Percentiles rank a stretch among this genome's conserved stretches.
phyloP scores from a whole-genome alignment of 176 grass and related monocot genomes.

The Carex parvula region DNA sequence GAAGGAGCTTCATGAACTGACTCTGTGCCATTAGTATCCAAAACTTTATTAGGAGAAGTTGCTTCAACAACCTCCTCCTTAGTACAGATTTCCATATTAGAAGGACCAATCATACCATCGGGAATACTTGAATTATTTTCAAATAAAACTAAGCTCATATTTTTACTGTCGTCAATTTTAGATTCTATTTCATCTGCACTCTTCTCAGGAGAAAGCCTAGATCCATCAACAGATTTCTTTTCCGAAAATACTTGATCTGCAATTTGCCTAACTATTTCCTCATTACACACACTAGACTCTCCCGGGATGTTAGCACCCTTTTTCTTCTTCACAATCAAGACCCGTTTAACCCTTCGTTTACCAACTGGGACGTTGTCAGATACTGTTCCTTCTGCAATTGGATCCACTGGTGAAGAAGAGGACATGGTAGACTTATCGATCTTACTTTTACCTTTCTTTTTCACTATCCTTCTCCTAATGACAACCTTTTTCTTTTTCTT shows the following conservation, averaged over 20 bases:
- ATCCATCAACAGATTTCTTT: slow-evolving; percentile 27
- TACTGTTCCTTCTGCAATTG: slow-evolving; percentile 34
- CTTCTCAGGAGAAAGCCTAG: slow-evolving; percentile 27
- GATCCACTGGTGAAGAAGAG: slow-evolving; percentile 37
- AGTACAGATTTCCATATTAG: slow-evolving; percentile 3
- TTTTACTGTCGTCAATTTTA: slow-evolving; percentile 54
- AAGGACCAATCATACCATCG: slow-evolving; percentile 18
- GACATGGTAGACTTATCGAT: slow-evolving; percentile 41
- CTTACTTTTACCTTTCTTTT: slow-evolving; percentile 42
- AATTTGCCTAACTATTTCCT: slow-evolving; percentile 37
- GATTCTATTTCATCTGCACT: slow-evolving; percentile 33
- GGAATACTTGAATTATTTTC: slow-evolving; percentile 36
- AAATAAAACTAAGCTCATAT: slow-evolving; percentile 36
- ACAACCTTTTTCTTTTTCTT: slow-evolving; percentile 40
- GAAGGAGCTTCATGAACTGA: neutral
- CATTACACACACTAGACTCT: slow-evolving; percentile 1
- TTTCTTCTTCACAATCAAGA: slow-evolving; percentile 53
- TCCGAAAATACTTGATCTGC: slow-evolving; percentile 27
- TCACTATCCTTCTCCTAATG: slow-evolving; percentile 48
- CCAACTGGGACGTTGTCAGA: slow-evolving; percentile 23
- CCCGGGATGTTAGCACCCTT: neutral
- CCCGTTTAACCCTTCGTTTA: slow-evolving; percentile 49
- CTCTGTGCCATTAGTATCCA: neutral
- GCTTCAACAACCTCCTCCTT: slow-evolving; percentile 17
- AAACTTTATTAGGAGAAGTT: slow-evolving; percentile 1